A percentile compares a stretch with the other conserved stretches of the same genome.
Conservation (phyloP, 768 basidiomycete genomes). For the Sporobolomyces phaffii region DNA sequence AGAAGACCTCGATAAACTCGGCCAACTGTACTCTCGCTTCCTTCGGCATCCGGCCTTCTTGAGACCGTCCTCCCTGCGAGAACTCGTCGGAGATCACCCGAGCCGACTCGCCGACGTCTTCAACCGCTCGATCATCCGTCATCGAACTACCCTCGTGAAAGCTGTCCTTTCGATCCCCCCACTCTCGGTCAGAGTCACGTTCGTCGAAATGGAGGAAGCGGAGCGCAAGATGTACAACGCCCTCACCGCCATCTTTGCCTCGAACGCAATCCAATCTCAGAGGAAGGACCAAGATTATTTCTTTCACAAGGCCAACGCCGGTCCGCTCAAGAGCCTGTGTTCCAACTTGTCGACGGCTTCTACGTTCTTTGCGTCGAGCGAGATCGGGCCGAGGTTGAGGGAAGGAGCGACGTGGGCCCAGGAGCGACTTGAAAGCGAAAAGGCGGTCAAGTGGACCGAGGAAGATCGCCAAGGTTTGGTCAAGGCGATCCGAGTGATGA, state of each 20-base stretch:
- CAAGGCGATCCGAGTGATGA: slow-evolving; percentile 19
- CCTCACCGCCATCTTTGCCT: slow-evolving; percentile 35
- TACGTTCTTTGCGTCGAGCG: slow-evolving; percentile 36
- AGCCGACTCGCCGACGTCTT: slow-evolving; percentile 22
- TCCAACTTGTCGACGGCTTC: slow-evolving; percentile 33
- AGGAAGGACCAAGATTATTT: slow-evolving; percentile 39
- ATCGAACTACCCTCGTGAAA: slow-evolving; percentile 15
- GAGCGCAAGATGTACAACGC: slow-evolving; percentile 41
- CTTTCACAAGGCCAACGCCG: slow-evolving; percentile 28
- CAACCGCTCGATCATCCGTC: slow-evolving; percentile 29
- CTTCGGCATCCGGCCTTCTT: slow-evolving; percentile 29
- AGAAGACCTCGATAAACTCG: slow-evolving; percentile 37
- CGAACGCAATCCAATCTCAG: slow-evolving; percentile 37
- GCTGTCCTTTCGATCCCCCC: slow-evolving; percentile 19
- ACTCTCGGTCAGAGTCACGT: slow-evolving; percentile 10
- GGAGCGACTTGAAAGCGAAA: background rate
- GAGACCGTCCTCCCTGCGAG: slow-evolving; percentile 2
- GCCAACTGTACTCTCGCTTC: slow-evolving; percentile 32
- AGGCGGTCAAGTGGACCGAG: slow-evolving; percentile 6
- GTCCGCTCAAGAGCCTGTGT: slow-evolving; percentile 23
- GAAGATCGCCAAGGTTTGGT: slow-evolving; percentile 9
- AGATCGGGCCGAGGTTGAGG: background rate
- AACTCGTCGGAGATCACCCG: slow-evolving; percentile 2
- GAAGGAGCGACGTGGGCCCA: slow-evolving; percentile 9
- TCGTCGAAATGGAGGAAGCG: slow-evolving; percentile 30